phyloP scores from a whole-genome alignment of 2,329 filamentous ascomycete genomes.

The Endoconidiophora laricicola region DNA sequence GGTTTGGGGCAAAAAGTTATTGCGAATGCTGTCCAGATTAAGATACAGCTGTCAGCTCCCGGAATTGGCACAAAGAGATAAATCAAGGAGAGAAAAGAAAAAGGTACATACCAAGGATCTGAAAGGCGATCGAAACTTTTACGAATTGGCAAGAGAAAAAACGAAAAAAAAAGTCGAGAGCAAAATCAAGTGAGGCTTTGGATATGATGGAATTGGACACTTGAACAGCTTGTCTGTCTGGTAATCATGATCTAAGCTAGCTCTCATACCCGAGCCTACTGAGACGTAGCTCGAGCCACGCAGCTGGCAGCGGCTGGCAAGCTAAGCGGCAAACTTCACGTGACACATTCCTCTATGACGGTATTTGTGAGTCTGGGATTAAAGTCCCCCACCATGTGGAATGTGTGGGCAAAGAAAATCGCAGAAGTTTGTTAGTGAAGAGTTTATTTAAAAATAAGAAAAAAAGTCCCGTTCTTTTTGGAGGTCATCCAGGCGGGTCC shows the following conservation, averaged over 20 bases:
- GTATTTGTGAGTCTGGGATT: slow-evolving; percentile 2
- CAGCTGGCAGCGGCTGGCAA: slow-evolving; percentile 6
- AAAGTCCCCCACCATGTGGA: slow-evolving; percentile 11
- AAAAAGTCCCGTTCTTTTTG: neutral
- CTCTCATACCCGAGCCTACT: slow-evolving; percentile 6
- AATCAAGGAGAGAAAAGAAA: neutral
- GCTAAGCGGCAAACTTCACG: neutral
- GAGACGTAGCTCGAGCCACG: neutral
- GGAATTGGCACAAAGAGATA: neutral
- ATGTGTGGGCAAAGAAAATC: slow-evolving; percentile 7
- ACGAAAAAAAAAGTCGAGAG: too few species aligned
- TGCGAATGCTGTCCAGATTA: neutral
- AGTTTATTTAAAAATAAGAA: neutral
- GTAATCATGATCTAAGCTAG: slow-evolving; percentile 8
- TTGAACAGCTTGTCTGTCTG: slow-evolving; percentile 11
- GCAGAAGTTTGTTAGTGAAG: neutral
- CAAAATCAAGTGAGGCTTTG: neutral
- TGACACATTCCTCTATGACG: slow-evolving; percentile 10
- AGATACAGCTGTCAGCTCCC: neutral
- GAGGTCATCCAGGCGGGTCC: neutral
- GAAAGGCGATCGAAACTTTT: neutral
- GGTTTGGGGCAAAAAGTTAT: slow-evolving; percentile 4
- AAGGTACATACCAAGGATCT: neutral
- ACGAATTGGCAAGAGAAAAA: neutral
- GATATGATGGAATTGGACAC: slow-evolving; percentile 10